Evolutionary conservation across 768 basidiomycete species (phyloP), one percentile per base, ranked within the genome.

Genomic region (Mycena haematopus): DNA sequence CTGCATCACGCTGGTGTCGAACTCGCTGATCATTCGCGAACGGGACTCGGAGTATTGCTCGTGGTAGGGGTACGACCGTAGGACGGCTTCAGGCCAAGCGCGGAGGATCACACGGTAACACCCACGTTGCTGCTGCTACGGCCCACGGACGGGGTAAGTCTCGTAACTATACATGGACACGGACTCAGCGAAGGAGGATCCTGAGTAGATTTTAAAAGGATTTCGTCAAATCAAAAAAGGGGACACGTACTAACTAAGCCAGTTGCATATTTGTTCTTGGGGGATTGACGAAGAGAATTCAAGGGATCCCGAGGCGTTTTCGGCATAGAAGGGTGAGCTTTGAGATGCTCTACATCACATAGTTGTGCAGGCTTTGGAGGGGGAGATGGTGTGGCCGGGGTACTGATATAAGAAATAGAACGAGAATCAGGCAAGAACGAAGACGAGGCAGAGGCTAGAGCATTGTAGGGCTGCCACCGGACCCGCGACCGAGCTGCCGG

Each of bases 401-500:
- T 89, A 75, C 84, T 76, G 62, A 86, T 79, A 79, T 81, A 84
- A 42, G 79, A 67, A 44, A 72, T 47, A 15, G 74, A 67, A 51
- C 80, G 78, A 45, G 84, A 82, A 63, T 74, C 74, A 62, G 80
- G 73, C 60, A 77, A 72, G 52, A 74, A 73, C 52, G 73, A 76
- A 46, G 73, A 74, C 27, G 80, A 75, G 47, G 82, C 70, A 47
- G 76, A 76, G 56, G 76, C 71, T 56, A 80, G 74, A 55, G 85
- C 72, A 66, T 79, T 76, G 74, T 92, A 93, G 68, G 91, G 91
- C 77, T 92, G 92, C 91, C 91, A 93, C 69, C 92, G 88, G 69
- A 87, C 79, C 74, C 89, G 79, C 52, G 87, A 78, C 68, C 90
- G 86, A 61, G 89, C 79, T 1, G 86, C 83, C 64, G 87, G 84